Base-by-base conservation (phyloP, 2,329 filamentous ascomycete species). In the Diaporthe batatas region DNA sequence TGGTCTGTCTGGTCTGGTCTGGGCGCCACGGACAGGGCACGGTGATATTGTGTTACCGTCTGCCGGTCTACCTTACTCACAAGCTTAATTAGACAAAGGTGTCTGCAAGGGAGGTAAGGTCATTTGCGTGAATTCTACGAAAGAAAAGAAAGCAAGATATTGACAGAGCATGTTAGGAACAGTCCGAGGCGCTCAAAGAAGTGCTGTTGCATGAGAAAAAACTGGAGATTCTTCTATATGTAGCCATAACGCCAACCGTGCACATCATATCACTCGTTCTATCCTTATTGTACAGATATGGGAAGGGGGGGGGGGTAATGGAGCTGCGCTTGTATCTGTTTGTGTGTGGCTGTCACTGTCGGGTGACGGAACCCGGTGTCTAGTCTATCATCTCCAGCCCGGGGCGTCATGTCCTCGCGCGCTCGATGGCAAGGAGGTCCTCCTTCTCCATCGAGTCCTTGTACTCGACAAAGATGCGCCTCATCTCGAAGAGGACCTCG, bases 401-500 rank as follows among this genome's bases (percentile, higher is more conserved):
- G 8, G 21, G 42, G n/a, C n/a, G 65, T 71, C 51, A 73, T 29
- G 51, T 29, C 68, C 42, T 68, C 44, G 36, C 58, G 58, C 18
- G 49, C 55, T 62, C 68, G 55, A 55, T 49, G 10, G 49, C 70
- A 7, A 49, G 44, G 10, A 62, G 44, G 14, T 62, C 55, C 16
- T 70, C 55, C 55, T 62, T 70, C 44, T 62, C 44, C 68, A 49
- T 32, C 39, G 78, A 79, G 75, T 86, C 81, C 70, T 75, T 77
- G 77, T 86, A 86, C 77, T 94, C 93, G 75, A 91, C 89, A 82
- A 91, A 92, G 64, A 95, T 86, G 72, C 93, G 86, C 75, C 93
- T 86, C 75, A 98, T 86, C 82, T 97, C 96, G 81, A 98, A 96
- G 14, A 92, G 86, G 18, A 98, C 95, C 83, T 99, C 96, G 44